These are phyloP conservation scores for Boletales sp. DNA, from an alignment of 768 basidiomycete species.

Conservation along the genomic window DNA sequence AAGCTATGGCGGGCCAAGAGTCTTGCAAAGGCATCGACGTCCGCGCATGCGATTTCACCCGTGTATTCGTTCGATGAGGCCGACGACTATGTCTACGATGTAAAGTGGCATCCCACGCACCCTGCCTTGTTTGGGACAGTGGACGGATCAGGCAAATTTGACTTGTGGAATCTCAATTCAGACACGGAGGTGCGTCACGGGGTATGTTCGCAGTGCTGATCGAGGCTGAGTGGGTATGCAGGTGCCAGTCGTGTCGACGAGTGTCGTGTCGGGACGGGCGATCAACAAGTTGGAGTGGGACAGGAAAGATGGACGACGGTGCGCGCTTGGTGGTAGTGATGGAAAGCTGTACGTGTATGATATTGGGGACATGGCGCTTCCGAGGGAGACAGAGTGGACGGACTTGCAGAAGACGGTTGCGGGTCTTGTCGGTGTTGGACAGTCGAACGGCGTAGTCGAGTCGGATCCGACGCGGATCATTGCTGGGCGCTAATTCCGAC, in stretches of 20 bases:
- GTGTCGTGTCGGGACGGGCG: constrained; percentile 72
- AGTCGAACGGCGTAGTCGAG: constrained; percentile 33
- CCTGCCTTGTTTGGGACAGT: constrained; percentile 92
- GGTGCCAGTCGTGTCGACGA: constrained; percentile 91
- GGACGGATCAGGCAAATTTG: constrained; percentile 93
- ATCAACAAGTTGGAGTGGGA: constrained; percentile 98
- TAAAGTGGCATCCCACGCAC: constrained; percentile 95
- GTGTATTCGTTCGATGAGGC: constrained; percentile 96
- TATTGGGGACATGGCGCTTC: constrained; percentile 85
- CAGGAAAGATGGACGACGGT: constrained; percentile 84
- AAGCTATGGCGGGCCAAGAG: constrained; percentile 91
- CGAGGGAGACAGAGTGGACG: constrained; percentile 90
- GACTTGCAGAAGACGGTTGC: constrained; percentile 87
- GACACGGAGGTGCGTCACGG: constrained; percentile 81
- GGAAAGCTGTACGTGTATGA: constrained; percentile 93
- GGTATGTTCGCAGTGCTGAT: background rate
- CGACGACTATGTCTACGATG: constrained; percentile 98
- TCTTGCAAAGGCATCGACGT: constrained; percentile 67
- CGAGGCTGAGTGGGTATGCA: constrained; percentile 29
- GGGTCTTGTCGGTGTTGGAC: constrained; percentile 56
- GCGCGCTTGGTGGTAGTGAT: constrained; percentile 87
- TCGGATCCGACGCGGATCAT: constrained; percentile 30
- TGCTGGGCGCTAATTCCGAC: constrained; percentile 32
- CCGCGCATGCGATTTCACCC: constrained; percentile 54
- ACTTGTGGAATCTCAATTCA: constrained; percentile 95